These are phyloP conservation scores for Phytopythium delawarense DNA, from an alignment of 352 stramenopile genomes.

Conservation along the genomic window DNA sequence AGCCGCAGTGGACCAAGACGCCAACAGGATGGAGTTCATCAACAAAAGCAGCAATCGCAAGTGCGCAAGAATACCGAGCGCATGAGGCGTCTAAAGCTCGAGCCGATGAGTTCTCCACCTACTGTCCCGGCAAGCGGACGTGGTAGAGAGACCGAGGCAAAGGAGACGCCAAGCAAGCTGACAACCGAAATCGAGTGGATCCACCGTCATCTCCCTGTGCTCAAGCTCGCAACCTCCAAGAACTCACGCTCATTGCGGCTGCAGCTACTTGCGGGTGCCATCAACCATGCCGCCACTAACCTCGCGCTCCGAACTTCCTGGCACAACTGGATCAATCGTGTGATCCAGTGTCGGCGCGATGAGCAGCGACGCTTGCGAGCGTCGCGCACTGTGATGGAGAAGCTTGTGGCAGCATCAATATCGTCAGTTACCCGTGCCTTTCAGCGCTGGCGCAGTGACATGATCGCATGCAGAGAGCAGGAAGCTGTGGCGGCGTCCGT, in stretches of 20 bases:
- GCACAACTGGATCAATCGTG: conserved; percentile 22
- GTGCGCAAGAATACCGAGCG: not conserved
- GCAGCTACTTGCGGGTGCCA: conserved; percentile 31
- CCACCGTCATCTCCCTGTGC: conserved; percentile 48
- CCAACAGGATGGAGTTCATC: not conserved
- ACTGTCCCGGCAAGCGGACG: not conserved
- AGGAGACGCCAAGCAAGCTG: conserved; percentile 11
- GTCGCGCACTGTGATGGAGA: conserved; percentile 20
- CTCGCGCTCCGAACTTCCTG: conserved; percentile 19
- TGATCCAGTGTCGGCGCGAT: conserved; percentile 20
- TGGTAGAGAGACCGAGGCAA: not conserved
- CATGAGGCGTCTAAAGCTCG: not conserved
- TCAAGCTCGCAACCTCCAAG: conserved; percentile 39
- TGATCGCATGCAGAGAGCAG: conserved; percentile 16
- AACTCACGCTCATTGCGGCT: conserved; percentile 39
- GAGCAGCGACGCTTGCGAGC: conserved; percentile 22
- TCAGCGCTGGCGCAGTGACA: conserved; percentile 13
- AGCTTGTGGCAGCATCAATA: conserved; percentile 19
- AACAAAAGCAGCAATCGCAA: not conserved
- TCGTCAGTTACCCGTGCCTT: conserved; percentile 13
- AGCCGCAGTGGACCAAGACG: not conserved
- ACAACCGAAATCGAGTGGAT: conserved; percentile 57
- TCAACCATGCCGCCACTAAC: conserved; percentile 23
- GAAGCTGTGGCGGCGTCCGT: conserved; percentile 30
- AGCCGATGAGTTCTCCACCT: not conserved